Percentiles rank a stretch among this genome's conserved stretches.
phyloP scores from a whole-genome alignment of 1,139 yeast genomes.

The Fermentozyma sake region DNA sequence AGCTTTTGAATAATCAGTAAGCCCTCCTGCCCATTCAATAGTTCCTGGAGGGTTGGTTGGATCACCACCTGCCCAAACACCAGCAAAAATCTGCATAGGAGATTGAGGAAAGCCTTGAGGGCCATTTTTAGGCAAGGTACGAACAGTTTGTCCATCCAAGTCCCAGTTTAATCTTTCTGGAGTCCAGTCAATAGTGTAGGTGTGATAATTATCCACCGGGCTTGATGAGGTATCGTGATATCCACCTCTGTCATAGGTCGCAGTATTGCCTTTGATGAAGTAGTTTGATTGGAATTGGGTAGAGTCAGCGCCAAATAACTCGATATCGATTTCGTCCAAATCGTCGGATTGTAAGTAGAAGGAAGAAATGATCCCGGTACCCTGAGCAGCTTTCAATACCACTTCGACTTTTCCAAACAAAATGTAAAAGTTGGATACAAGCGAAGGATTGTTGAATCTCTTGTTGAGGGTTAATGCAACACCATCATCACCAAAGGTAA shows the following conservation, averaged over 20 bases:
- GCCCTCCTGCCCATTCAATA: constrained; percentile 83
- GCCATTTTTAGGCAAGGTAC: constrained; percentile 50
- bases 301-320: constrained; percentile 76
- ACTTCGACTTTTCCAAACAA: constrained; percentile 86
- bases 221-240: constrained; percentile 53
- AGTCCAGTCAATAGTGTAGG: constrained; percentile 83
- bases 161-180: constrained; percentile 56
- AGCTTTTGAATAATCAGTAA: constrained; percentile 58
- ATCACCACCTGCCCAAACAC: constrained; percentile 84
- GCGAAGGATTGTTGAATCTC: constrained; percentile 69
- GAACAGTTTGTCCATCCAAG: constrained; percentile 56
- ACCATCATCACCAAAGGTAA: constrained; percentile 40
- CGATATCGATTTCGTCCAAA: constrained; percentile 81
- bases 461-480: constrained; percentile 53
- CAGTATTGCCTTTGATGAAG: constrained; percentile 74
- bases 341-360: constrained; percentile 83
- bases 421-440: constrained; percentile 71
- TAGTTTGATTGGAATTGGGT: constrained; percentile 74
- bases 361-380: constrained; percentile 73
- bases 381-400: constrained; percentile 64
- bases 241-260: constrained; percentile 75
- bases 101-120: constrained; percentile 70
- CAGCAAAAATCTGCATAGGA: constrained; percentile 69
- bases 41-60: constrained; percentile 63
- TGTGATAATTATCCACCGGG: constrained; percentile 54